A percentile compares a stretch with the other conserved stretches of the same genome.
Evolutionary conservation across 495 filamentous ascomycete genomes (phyloP).

Genomic region (Neurospora sp.): DNA sequence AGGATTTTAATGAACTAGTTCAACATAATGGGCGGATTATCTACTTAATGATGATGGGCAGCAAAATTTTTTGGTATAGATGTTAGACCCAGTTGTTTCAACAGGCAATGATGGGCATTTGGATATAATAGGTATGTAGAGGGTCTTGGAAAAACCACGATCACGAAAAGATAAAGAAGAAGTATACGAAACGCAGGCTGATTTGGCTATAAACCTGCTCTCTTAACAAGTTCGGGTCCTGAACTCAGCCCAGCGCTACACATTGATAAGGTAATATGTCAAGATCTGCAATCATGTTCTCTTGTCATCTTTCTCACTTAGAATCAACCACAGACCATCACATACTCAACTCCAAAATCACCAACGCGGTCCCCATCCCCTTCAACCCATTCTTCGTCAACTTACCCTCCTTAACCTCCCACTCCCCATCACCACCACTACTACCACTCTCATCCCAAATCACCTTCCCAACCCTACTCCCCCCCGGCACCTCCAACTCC

Average conservation of each 20-base stretch:
- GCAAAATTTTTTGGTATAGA: not conserved
- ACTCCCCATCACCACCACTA: conserved; percentile 4
- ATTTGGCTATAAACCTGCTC: not conserved
- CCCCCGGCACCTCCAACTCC: conserved; percentile 13
- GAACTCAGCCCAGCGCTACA: too few relatives aligned
- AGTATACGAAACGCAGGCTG: not conserved
- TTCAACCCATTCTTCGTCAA: conserved; percentile 12
- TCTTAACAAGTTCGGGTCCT: not conserved
- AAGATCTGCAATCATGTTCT: too few relatives aligned
- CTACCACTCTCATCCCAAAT: conserved; percentile 16
- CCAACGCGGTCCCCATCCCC: conserved; percentile 15
- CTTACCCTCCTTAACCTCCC: conserved; percentile 12
- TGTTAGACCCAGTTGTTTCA: not conserved
- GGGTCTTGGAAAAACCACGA: not conserved
- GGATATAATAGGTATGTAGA: not conserved
- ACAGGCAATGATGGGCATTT: not conserved
- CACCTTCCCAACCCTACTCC: not conserved
- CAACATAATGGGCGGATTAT: not conserved
- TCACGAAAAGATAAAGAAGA: not conserved
- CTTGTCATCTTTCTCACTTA: not conserved
- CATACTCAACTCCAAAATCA: conserved; percentile 10
- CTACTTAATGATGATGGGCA: not conserved
- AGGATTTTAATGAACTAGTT: not conserved
- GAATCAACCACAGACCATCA: not conserved
- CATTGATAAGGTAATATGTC: not conserved